phyloP scores from a whole-genome alignment of 805 yeast genomes.

The Kodamaea nitidulidarum region DNA sequence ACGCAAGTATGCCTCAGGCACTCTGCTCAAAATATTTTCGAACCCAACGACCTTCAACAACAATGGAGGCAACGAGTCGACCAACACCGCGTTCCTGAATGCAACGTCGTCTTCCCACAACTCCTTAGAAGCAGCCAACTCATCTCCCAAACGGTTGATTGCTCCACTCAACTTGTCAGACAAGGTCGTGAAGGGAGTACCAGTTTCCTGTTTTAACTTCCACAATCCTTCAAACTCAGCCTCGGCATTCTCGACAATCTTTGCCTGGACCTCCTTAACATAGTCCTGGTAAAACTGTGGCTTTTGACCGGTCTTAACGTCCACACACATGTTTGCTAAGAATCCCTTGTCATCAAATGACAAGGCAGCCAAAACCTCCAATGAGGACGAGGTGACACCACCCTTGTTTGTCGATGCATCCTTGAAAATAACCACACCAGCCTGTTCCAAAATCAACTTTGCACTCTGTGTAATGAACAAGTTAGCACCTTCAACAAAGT shows the following conservation, averaged over 20 bases:
- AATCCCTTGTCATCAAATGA: conserved; percentile 85
- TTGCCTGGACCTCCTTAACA: conserved; percentile 76
- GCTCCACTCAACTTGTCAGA: conserved; percentile 82
- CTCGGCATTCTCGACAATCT: conserved; percentile 72
- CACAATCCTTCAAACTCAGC: conserved; percentile 85
- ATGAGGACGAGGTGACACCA: conserved; percentile 95
- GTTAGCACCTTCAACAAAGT: conserved; percentile 96
- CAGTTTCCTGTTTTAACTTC: conserved; percentile 64
- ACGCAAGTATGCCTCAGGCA: conserved; percentile 82
- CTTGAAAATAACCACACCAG: conserved; percentile 84
- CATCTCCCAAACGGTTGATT: conserved; percentile 81
- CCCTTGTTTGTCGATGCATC: conserved; percentile 98
- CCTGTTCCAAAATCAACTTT: conserved; percentile 76
- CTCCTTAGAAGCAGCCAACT: conserved; percentile 73
- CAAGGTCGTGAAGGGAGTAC: conserved; percentile 59
- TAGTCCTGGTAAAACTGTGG: conserved; percentile 80
- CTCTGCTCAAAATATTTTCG: conserved; percentile 63
- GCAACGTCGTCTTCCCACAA: conserved; percentile 77
- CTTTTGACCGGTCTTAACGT: conserved; percentile 44
- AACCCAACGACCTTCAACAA: conserved; percentile 66
- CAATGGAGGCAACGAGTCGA: conserved; percentile 72
- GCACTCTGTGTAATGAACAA: conserved; percentile 93
- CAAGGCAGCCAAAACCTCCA: conserved; percentile 91
- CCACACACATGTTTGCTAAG: conserved; percentile 72
- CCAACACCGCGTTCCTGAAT: conserved; percentile 73